These are phyloP conservation scores for Nicotiana otophora DNA, from an alignment of 257 asterid species.

Conservation along the genomic window DNA sequence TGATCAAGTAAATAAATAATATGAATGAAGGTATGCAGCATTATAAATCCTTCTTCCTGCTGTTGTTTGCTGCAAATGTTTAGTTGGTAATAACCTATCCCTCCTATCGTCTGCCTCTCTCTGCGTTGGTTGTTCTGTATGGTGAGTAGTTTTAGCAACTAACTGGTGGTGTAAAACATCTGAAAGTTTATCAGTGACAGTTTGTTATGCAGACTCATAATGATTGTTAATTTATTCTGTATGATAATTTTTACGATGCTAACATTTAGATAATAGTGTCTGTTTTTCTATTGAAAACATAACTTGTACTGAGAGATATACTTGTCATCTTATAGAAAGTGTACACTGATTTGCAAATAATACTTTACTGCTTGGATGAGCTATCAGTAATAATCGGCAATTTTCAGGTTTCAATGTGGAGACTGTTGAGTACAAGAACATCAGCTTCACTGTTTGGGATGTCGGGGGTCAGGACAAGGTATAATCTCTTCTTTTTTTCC, in stretches of 20 bases:
- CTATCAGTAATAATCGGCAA: not conserved
- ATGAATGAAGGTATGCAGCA: not conserved
- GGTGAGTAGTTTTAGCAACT: not conserved
- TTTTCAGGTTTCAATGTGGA: conserved; percentile 79
- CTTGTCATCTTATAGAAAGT: not conserved
- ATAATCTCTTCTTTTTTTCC: not conserved
- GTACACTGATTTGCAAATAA: not conserved
- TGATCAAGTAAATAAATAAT: not conserved
- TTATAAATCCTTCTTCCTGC: not conserved
- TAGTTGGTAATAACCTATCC: not conserved
- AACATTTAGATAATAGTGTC: not conserved
- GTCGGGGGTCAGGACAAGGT: conserved; percentile 97
- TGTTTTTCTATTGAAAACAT: not conserved
- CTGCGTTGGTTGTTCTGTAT: not conserved
- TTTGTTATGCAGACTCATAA: not conserved
- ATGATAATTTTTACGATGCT: not conserved
- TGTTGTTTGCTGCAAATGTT: not conserved
- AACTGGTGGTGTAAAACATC: not conserved
- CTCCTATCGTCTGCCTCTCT: not conserved
- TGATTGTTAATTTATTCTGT: not conserved
- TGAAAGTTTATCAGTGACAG: not conserved
- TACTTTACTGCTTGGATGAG: not conserved
- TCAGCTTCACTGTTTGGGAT: conserved; percentile 93
- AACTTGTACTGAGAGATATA: not conserved
- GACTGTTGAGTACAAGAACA: conserved; percentile 87